phyloP scores from a whole-genome alignment of 148 eudicot species.

The Cornus controversa region DNA sequence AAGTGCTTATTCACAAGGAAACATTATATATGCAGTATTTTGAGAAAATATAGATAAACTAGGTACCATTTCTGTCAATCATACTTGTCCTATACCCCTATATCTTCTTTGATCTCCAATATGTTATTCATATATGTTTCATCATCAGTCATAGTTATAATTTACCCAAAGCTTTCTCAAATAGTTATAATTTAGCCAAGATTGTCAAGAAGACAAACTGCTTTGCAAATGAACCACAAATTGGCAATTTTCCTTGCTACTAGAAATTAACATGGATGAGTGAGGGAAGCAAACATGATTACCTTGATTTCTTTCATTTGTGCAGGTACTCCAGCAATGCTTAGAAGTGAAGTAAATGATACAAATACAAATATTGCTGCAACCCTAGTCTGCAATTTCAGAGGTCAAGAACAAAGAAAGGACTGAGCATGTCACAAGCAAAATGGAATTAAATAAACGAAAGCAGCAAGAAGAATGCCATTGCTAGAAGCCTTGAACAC shows the following conservation, averaged over 20 bases:
- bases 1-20: background rate
- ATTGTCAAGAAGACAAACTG: background rate
- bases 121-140: no score
- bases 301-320: conserved; percentile 93
- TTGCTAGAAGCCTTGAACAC: background rate
- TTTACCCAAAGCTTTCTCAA: background rate
- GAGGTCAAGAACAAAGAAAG: background rate
- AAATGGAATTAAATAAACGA: background rate
- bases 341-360: conserved; percentile 78
- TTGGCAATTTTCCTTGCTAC: background rate
- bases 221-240: background rate
- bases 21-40: background rate
- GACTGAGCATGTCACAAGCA: background rate
- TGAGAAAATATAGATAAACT: no score
- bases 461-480: background rate
- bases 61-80: no score
- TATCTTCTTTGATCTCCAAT: no score
- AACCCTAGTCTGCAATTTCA: conserved; percentile 77
- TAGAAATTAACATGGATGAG: background rate
- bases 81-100: no score
- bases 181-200: background rate
- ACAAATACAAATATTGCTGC: conserved; percentile 85
- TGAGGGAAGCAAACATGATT: conserved; percentile 3
- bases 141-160: no score
- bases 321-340: conserved; percentile 79